Evolutionary conservation across 768 basidiomycete genomes (phyloP).

Genomic region (Arthromyces matolae): DNA sequence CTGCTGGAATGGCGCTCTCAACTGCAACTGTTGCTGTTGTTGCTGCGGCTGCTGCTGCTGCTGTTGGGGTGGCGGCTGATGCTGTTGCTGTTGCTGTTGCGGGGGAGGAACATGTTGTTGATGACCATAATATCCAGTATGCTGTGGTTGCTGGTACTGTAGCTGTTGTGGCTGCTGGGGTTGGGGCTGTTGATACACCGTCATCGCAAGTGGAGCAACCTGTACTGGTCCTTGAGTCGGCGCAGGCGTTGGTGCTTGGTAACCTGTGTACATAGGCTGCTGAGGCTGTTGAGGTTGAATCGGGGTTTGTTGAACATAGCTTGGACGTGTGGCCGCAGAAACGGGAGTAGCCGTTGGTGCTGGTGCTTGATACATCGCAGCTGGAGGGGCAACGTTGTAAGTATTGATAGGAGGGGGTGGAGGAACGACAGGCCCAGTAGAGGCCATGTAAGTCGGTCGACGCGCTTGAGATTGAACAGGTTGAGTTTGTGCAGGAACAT

Average conservation of each 20-base stretch:
- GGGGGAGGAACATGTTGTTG: no score
- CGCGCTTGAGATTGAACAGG: constrained; percentile 15
- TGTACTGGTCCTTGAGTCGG: constrained; percentile 2
- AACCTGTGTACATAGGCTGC: constrained; percentile 25
- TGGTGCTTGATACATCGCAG: constrained; percentile 35
- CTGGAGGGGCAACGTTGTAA: constrained; percentile 36
- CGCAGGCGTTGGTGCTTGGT: constrained; percentile 2
- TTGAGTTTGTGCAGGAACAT: no score
- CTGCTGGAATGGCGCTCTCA: constrained; percentile 27
- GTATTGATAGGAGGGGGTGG: constrained; percentile 25
- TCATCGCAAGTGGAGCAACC: constrained; percentile 11
- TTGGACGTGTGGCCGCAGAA: constrained; percentile 21
- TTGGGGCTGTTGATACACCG: constrained; percentile 22
- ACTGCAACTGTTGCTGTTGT: constrained; percentile 25
- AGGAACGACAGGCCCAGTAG: constrained; percentile 21
- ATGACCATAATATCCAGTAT: constrained; percentile 19
- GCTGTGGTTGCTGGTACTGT: constrained; percentile 10
- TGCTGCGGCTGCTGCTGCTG: constrained; percentile 17
- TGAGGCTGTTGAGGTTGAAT: constrained; percentile 9
- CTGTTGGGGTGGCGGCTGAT: constrained; percentile 21
- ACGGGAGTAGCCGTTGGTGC: constrained; percentile 19
- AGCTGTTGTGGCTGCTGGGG: constrained; percentile 20
- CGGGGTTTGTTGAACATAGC: constrained; percentile 27
- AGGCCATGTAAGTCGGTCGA: constrained; percentile 31
- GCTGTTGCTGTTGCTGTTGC: constrained; percentile 23